Percentiles rank a stretch among this genome's conserved stretches.
These are phyloP conservation scores for Fusarium papillatum DNA, from an alignment of 2,329 filamentous ascomycete genomes.

Conservation along the genomic window DNA sequence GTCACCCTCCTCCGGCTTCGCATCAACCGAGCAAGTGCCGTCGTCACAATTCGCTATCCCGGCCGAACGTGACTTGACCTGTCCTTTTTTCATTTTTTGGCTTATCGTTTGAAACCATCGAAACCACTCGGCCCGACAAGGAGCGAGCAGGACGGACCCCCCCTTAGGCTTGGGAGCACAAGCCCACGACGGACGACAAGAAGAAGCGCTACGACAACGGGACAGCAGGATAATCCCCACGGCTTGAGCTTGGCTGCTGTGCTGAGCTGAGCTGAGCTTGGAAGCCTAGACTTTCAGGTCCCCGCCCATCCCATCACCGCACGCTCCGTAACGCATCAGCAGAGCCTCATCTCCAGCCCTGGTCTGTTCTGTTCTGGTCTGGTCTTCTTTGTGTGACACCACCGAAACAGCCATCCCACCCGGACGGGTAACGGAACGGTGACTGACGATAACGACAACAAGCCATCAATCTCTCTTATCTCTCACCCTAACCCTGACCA, in stretches of 20 bases:
- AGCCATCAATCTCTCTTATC: background rate
- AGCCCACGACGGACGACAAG: constrained; percentile 12
- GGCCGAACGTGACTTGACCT: constrained; percentile 11
- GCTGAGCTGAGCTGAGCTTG: background rate
- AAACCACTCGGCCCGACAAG: constrained; percentile 29
- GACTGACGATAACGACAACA: constrained; percentile 1
- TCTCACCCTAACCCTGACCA: constrained; percentile 25
- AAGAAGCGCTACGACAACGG: background rate
- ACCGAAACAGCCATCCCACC: background rate
- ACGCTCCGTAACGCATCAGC: constrained; percentile 1
- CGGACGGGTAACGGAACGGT: constrained; percentile 18
- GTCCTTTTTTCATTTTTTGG: background rate
- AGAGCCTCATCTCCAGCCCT: constrained; percentile 11
- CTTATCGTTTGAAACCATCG: constrained; percentile 23
- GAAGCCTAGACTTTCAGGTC: constrained; percentile 29
- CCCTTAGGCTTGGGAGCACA: constrained; percentile 15
- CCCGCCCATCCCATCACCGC: constrained; percentile 26
- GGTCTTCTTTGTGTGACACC: constrained; percentile 11
- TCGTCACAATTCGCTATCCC: background rate
- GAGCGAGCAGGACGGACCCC: constrained; percentile 28
- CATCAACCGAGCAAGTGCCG: constrained; percentile 10
- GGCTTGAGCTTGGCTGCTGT: background rate
- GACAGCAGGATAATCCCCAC: constrained; percentile 1
- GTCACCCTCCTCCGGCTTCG: constrained; percentile 4
- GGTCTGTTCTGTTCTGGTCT: background rate